phyloP scores from a whole-genome alignment of 2,329 filamentous ascomycete genomes.

The Xylariaceae sp. region DNA sequence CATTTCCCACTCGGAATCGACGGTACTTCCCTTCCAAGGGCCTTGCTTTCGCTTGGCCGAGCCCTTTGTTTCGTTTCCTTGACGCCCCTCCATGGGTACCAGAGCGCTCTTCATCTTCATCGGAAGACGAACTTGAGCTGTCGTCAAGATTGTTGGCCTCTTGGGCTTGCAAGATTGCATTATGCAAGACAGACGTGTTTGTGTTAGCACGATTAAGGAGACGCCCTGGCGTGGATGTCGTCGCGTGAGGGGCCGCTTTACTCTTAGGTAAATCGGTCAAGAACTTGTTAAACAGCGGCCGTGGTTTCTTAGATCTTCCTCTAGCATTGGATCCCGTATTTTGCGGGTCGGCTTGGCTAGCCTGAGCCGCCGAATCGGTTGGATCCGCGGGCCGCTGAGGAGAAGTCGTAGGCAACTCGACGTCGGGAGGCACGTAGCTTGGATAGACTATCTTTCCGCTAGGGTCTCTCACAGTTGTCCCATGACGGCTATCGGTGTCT shows the following conservation, averaged over 20 bases:
- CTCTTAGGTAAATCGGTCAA: slow-evolving; percentile 18
- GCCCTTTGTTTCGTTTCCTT: slow-evolving; percentile 2
- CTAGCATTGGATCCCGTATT: slow-evolving; percentile 6
- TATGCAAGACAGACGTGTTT: slow-evolving; percentile 18
- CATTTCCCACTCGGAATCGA: slow-evolving; percentile 56
- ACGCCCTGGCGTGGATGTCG: slow-evolving; percentile 13
- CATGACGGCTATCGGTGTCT: slow-evolving; percentile 9
- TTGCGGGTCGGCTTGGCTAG: slow-evolving; percentile 15
- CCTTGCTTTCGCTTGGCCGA: slow-evolving; percentile 11
- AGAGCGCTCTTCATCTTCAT: slow-evolving; percentile 19
- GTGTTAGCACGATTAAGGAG: slow-evolving; percentile 21
- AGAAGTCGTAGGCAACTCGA: slow-evolving; percentile 14
- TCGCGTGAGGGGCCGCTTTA: slow-evolving; percentile 6
- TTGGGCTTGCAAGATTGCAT: slow-evolving; percentile 6
- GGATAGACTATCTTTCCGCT: slow-evolving; percentile 23
- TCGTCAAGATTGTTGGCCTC: slow-evolving; percentile 11
- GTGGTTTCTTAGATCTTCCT: slow-evolving; percentile 4
- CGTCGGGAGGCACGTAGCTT: slow-evolving; percentile 21
- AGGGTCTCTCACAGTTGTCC: slow-evolving; percentile 18
- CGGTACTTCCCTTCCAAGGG: slow-evolving; percentile 33
- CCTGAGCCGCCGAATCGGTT: slow-evolving; percentile 5
- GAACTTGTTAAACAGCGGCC: slow-evolving; percentile 17
- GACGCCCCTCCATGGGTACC: not conserved
- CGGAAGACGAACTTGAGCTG: slow-evolving; percentile 19
- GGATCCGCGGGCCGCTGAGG: not conserved